Evolutionary conservation across 108 stramenopile genomes (phyloP).

Genomic region (Hondaea fermentalgiana): DNA sequence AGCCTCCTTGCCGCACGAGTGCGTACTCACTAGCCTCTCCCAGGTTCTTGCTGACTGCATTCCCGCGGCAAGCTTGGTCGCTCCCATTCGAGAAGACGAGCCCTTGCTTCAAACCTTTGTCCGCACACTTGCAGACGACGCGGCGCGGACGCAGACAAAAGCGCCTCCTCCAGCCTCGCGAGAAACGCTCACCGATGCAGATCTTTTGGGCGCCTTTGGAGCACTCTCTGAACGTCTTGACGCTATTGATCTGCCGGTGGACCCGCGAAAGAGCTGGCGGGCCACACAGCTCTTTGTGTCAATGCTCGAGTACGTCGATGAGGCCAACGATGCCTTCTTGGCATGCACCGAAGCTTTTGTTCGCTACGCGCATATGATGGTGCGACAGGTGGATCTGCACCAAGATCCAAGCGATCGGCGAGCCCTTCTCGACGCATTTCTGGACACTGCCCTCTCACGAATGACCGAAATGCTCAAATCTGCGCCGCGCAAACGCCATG

Average conservation of each 20-base stretch:
- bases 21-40: background rate
- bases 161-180: background rate
- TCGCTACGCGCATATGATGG: background rate
- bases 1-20: background rate
- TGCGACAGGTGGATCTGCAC: background rate
- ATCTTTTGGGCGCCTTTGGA: background rate
- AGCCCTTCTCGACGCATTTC: background rate
- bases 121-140: background rate
- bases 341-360: background rate
- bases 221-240: background rate
- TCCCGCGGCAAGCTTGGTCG: background rate
- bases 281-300: background rate
- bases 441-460: background rate
- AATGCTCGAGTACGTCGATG: background rate
- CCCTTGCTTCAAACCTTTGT: background rate
- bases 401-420: background rate
- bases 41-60: background rate
- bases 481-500: background rate
- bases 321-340: background rate
- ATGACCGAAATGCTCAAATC: background rate
- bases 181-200: background rate
- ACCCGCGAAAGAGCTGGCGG: background rate
- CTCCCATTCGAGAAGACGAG: background rate
- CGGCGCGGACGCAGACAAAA: background rate
- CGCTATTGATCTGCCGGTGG: background rate